Conservation (phyloP, 345 rosid species). For the Combretum micranthum region DNA sequence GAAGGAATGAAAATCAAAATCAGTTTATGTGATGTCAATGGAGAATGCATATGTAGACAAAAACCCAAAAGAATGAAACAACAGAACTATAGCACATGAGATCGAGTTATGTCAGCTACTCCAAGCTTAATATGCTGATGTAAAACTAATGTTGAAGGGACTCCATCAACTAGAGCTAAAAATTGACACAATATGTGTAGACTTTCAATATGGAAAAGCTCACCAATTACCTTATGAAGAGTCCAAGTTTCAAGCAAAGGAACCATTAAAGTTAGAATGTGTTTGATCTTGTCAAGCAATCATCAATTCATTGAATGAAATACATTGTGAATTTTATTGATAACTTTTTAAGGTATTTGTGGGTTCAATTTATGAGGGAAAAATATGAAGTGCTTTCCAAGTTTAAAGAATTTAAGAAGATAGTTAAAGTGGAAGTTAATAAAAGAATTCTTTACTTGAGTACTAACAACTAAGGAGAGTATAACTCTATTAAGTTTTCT, state of each 20-base stretch:
- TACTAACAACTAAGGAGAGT: too few relatives aligned
- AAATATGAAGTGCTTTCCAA: not conserved
- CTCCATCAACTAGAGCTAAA: not conserved
- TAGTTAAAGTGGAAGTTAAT: too few relatives aligned
- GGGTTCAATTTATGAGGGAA: not conserved
- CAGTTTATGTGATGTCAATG: conserved; percentile 1
- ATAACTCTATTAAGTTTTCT: not conserved
- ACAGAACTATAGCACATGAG: not conserved
- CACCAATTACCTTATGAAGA: not conserved
- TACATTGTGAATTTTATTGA: not conserved
- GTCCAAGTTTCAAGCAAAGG: not conserved
- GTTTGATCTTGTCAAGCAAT: not conserved
- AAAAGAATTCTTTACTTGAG: too few relatives aligned
- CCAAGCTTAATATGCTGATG: too few relatives aligned
- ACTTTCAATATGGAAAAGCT: not conserved
- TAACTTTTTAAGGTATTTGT: not conserved
- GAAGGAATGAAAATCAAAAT: not conserved
- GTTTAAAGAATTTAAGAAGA: not conserved
- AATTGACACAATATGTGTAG: not conserved
- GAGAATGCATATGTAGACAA: not conserved
- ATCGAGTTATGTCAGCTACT: not conserved
- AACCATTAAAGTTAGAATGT: not conserved
- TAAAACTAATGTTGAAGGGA: too few relatives aligned
- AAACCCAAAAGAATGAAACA: not conserved
- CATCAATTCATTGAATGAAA: not conserved